A percentile compares a stretch with the other conserved stretches of the same genome.
Conservation (phyloP, 768 basidiomycete genomes). For the Suillus sp. region DNA sequence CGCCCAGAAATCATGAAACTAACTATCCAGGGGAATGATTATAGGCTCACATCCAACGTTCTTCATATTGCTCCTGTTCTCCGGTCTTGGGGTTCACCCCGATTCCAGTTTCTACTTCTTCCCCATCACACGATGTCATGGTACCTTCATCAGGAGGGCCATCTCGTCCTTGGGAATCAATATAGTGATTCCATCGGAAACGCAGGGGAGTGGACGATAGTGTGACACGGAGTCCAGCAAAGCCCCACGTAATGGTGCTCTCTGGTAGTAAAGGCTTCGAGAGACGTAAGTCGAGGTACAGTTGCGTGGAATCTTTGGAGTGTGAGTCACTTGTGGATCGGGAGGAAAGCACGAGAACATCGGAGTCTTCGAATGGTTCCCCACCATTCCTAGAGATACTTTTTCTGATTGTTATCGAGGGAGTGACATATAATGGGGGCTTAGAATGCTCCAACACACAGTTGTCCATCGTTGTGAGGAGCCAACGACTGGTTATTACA, state of each 20-base stretch:
- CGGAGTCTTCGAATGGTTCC: conserved; percentile 26
- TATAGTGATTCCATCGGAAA: conserved; percentile 20
- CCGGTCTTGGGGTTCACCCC: conserved; percentile 21
- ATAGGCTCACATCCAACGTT: conserved; percentile 23
- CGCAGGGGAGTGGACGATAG: conserved; percentile 10
- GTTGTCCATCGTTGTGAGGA: neutral
- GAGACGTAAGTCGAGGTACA: conserved; percentile 25
- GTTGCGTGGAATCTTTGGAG: conserved; percentile 18
- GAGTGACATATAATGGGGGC: conserved; percentile 18
- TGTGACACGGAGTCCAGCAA: conserved; percentile 20
- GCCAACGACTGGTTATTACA: too few species aligned
- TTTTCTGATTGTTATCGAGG: conserved; percentile 24
- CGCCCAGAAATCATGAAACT: neutral
- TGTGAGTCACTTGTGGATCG: conserved; percentile 22
- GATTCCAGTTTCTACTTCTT: conserved; percentile 21
- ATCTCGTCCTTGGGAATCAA: conserved; percentile 21
- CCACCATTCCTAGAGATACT: conserved; percentile 27
- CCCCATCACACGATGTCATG: conserved; percentile 14
- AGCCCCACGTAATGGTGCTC: conserved; percentile 18
- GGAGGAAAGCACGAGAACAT: conserved; percentile 32
- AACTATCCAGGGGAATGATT: neutral
- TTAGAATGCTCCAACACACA: neutral
- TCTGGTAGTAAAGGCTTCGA: conserved; percentile 8
- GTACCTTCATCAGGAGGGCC: conserved; percentile 20
- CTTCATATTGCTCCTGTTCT: conserved; percentile 20